Evolutionary conservation across 257 asterid species (phyloP).

Genomic region (Salvia miltiorrhiza): DNA sequence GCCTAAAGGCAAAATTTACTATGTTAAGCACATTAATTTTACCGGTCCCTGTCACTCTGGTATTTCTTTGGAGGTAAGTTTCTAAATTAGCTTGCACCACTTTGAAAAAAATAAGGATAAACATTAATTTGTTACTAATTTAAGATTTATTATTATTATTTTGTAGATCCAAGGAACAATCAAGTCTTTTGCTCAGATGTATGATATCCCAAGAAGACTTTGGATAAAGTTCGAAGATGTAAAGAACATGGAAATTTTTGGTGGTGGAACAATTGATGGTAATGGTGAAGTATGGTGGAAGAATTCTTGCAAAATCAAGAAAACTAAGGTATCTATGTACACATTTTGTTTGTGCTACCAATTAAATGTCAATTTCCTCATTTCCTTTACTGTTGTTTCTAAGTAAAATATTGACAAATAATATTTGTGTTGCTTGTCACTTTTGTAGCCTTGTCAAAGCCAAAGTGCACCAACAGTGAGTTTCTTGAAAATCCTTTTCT

Average conservation of each 20-base stretch:
- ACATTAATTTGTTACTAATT: neutral
- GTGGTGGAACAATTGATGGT: constrained; percentile 81
- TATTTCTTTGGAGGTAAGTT: constrained; percentile 57
- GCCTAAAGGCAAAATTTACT: constrained; percentile 53
- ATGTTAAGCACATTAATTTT: constrained; percentile 56
- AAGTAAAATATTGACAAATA: neutral
- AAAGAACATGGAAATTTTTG: constrained; percentile 44
- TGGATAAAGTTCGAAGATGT: constrained; percentile 74
- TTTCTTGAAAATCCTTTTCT: neutral
- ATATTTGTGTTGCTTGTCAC: constrained; percentile 3
- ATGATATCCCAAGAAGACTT: constrained; percentile 42
- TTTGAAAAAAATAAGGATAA: neutral
- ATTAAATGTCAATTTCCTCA: too few species aligned
- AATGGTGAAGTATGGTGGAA: constrained; percentile 91
- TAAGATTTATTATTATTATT: neutral
- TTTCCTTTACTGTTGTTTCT: neutral
- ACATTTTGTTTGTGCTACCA: too few species aligned
- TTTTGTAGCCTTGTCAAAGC: constrained; percentile 47
- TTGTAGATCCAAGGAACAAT: constrained; percentile 66
- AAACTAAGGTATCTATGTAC: constrained; percentile 44
- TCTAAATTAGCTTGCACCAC: neutral
- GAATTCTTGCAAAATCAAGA: constrained; percentile 68
- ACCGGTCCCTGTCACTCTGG: constrained; percentile 63
- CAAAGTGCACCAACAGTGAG: constrained; percentile 55
- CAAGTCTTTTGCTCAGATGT: constrained; percentile 53